phyloP scores from a whole-genome alignment of 2,329 filamentous ascomycete genomes.

The Polytolypa hystricis region DNA sequence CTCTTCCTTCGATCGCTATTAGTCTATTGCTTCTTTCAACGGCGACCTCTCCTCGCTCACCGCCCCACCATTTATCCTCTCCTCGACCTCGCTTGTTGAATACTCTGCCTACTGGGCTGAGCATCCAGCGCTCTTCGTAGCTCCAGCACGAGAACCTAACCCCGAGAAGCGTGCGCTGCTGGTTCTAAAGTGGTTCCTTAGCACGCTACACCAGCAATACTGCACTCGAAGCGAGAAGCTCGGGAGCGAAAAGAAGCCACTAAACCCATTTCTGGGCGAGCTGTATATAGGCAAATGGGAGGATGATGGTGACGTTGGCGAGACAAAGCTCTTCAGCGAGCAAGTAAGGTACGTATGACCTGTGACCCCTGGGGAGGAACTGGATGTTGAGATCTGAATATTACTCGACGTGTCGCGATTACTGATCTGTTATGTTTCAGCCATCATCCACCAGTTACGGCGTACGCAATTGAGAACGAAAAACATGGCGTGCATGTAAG shows the following conservation, averaged over 20 bases:
- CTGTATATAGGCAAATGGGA: constrained; percentile 88
- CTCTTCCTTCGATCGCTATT: no score
- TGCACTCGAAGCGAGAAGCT: constrained; percentile 63
- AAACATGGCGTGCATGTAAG: constrained; percentile 59
- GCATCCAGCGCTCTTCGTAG: constrained; percentile 65
- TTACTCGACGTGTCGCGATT: neutral
- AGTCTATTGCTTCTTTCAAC: constrained; percentile 69
- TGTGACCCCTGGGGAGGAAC: no score
- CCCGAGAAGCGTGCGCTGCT: constrained; percentile 70
- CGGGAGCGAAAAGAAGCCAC: constrained; percentile 92
- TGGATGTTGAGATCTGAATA: neutral
- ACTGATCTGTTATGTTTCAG: constrained; percentile 24
- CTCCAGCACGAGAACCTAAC: constrained; percentile 68
- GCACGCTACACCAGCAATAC: constrained; percentile 80
- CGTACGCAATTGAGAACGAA: constrained; percentile 83
- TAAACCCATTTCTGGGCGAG: constrained; percentile 94
- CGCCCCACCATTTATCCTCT: constrained; percentile 72
- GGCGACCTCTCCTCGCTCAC: constrained; percentile 72
- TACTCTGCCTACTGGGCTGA: constrained; percentile 78
- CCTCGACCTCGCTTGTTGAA: constrained; percentile 65
- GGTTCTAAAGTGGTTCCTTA: constrained; percentile 95
- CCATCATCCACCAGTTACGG: constrained; percentile 90
- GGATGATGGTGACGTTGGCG: constrained; percentile 56
- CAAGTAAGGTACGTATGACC: constrained; percentile 57
- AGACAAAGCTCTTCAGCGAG: constrained; percentile 79